Base-by-base conservation (phyloP, 2,329 filamentous ascomycete species). In the Botrytis deweyae region DNA sequence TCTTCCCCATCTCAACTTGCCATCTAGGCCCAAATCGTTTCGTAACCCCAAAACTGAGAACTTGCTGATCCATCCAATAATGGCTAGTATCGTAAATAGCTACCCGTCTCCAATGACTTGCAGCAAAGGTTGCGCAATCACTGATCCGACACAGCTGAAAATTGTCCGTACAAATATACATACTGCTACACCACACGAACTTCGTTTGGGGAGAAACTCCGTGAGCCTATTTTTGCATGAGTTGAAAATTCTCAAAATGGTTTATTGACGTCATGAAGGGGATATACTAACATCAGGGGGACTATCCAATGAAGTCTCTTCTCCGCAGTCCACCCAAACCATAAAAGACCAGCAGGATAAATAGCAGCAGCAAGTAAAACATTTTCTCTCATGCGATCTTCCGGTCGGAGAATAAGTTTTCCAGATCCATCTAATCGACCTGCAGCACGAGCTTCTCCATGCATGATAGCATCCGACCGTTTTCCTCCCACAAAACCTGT, bases 141-240 rank as follows among this genome's bases (percentile, higher is more conserved):
- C 82, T 62, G 88, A 87, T 16, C 92, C 93, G 1, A 93, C 86
- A 75, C 91, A 94, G 68, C 88, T 90, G 78, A 94, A 90, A 58
- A 94, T 93, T 78, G 95, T 96, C 66, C 93, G 85, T 70, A 93
- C 86, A 79, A 95, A 93, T 80, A 95, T 95, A 82, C 95, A 95
- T 62, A 95, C 85, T 0, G 93, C 93, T 4, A 95, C 92, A 1
- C 92, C 93, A 18, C 88, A 88, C 6, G 90, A 92, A 68, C 90
- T 91, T 76, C 87, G 86, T 61, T 88, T 87, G 22, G 92, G 92
- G 86, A 95, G 91, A 80, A 95, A 94, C 80, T 96, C 93, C 0
- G 93, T 95, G 77, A 96, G 84, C 49, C 70, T 72, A 18, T 55
- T 25, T 22, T 25, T 25, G n/a, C 3, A 49, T 67, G 87, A 44